Evolutionary conservation across 768 basidiomycete species (phyloP), one percentile per base, ranked within the genome.

Genomic region (Tubosaeta sp.): DNA sequence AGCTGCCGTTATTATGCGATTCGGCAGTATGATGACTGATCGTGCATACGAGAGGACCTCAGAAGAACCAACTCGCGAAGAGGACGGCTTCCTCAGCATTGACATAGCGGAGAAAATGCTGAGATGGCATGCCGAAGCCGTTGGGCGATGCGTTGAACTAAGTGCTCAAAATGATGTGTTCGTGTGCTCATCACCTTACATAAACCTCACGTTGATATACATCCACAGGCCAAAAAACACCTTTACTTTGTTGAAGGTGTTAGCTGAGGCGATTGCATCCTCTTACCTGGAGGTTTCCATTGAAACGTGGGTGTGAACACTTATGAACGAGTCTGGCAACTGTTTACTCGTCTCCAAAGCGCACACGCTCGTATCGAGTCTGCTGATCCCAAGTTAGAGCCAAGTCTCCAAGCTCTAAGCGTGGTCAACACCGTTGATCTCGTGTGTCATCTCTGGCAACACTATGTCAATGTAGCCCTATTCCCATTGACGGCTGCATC

Each of bases 61-160:
- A 16, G 93, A 93, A 58, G 91, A 93, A 47, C 82, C 82, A 16
- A 60, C 83, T 6, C 77, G 77, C 35, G 88, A 92, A 47, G 86
- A 88, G 55, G 95, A 98, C 62, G 95, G 95, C 11, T 59, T 82
- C 29, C 71, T 97, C 31, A 84, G 73, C 41, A 71, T 96, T 3
- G 81, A 84, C 35, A 72, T 83, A 10, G 90, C 93, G 2, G 93
- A 95, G 73, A 86, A 79, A 59, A 94, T 98, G 84, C 72, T 98
- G 14, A 90, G 84, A 67, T 97, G 95, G 94, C 96, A 99, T 68
- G 95, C 96, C 2, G 96, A 99, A 66, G 91, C 94, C 5, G 85
- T 96, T 25, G 95, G 96, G 4, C 74, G 96, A 59, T 94, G 92
- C 57, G 90, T 94, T 11, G 96, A 98, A 69, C 73, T 99, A 42